Base-by-base conservation (phyloP, 2,329 filamentous ascomycete species). In the Aspergillus sergii region DNA sequence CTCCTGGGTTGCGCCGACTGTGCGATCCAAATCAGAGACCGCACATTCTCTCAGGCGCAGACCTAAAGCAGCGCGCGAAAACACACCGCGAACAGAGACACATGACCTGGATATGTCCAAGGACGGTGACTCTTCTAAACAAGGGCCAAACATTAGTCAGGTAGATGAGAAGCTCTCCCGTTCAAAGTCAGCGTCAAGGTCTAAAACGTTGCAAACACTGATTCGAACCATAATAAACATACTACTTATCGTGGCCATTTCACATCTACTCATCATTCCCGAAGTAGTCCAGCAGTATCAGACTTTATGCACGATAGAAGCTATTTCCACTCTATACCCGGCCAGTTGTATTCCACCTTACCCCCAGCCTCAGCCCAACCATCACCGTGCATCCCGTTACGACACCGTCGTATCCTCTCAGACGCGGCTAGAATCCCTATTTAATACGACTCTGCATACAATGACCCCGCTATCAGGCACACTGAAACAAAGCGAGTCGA, bases 231-330 rank as follows among this genome's bases (percentile, higher is more conserved):
- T 67, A 26, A 62, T 73, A 64, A 77, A 77, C 59, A 46, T 66
- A 14, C 39, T 74, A 28, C 66, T 77, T 41, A 56, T 73, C 60
- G 67, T 67, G n/a, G 57, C 70, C 34, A 77, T 78, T 61, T 60
- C 71, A 21, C 75, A 78, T 63, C 63, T 77, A 12, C 71, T 77
- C 48, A 62, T 77, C 34, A 64, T 78, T 19, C 76, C 76, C n/a
- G 76, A 78, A 62, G 45, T 77, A 12, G 66, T 76, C 63, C 72
- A 75, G 28, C 75, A 77, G 61, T 69, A 69, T 41, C 75, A 72
- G 54, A 63, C 62, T 32, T 65, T 76, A 32, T 78, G 76, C 62
- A 57, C 58, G 4, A 59, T 75, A 11, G 63, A 67, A 14, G 39
- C 58, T 4, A 55, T 77, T 23, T 68, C 72, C 51, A 59, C 65